Base-by-base conservation (phyloP, 371 early-diverging fungal species). In the Sporodiniella umbellata region DNA sequence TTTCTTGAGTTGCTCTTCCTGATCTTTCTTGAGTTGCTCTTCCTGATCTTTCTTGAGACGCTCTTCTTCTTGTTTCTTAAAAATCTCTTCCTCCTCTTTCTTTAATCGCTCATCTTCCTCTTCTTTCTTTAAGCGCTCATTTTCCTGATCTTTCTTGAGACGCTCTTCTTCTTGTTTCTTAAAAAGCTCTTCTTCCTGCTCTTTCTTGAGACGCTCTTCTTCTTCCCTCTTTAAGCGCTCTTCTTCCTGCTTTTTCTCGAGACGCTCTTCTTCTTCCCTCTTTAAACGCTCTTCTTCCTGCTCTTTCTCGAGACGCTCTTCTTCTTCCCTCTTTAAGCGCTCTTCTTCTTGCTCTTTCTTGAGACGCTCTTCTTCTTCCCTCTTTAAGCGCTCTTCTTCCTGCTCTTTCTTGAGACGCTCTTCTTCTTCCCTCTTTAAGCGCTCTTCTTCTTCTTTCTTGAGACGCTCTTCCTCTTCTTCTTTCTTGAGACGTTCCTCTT, bases 301-400 rank as follows among this genome's bases (percentile, higher is more conserved):
- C n/a, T 28, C 30, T 28, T 28, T 28, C 30, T 28, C 10, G 30
- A 28, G 10, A 38, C 4, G 17, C 37, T 14, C 30, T 10, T 28
- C 46, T 33, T 53, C 53, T 53, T 52, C 53, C n/a, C 19, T 38
- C 6, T 17, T 25, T 1, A 44, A 17, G 4, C 18, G 46, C n/a
- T 45, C 35, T 35, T 33, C 35, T 11, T 33, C 53, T 24, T 53
- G 42, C 28, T 45, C 31, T 45, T 30, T 30, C 19, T 26, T 12
- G 26, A 37, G 11, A 14, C 17, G 37, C 45, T 21, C 39, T 24
- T 15, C 52, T 30, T 51, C 49, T 44, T 57, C 51, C 1, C 33
- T 17, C 26, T 31, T 31, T 11, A 45, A 47, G 17, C 55, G 48
- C 8, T 14, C 45, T 19, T 58, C 58, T 23, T 58, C 45, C 21